Evolutionary conservation across 148 eudicot genomes (phyloP), one percentile per base, ranked within the genome.

Genomic region (Silene conica): DNA sequence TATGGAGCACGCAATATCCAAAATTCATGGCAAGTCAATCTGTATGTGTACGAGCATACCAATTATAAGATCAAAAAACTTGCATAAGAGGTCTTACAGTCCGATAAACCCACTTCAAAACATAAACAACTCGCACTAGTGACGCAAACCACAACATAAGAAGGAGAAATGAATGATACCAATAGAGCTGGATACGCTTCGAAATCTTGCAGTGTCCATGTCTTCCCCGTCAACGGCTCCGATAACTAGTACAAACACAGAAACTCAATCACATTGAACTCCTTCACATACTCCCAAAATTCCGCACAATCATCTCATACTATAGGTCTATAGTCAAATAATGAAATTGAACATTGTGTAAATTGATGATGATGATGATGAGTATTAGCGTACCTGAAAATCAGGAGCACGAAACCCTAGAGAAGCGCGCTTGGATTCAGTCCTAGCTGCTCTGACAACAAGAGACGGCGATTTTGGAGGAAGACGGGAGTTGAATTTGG

Each of bases 181-280:
- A 94, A 83, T 67, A 94, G 82, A 69, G 93, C 97, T 3, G 97
- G 97, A 81, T 89, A 78, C 3, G 82, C 71, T 79, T 94, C 98
- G 74, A 91, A 89, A 63, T 94, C 98, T 5, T 88, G 81, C 79
- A 94, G 76, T 11, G 89, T 81, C 98, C 97, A 94, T 63, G 78
- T 79, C 74, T 80, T 94, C 67, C 97, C 97, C 0, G 97, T 94
- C 54, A 91, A 89, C n/a, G 96, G 98, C 84, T 91, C 98, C 54
- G 82, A 69, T 26, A 91, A 82, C 96, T 94, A 63, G 18, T 2
- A 69, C 48, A 70, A 28, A 70, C 11, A 50, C 45, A 26, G 8
- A 58, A 9, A 76, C 18, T 65, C 34, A 64, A 18, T 31, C 34
- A 26, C n/a, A 25, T 13, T 72, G 15, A 26, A 26, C 28, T 26